phyloP scores from a whole-genome alignment of 2,329 filamentous ascomycete genomes.

The Aspergillus sclerotialis region DNA sequence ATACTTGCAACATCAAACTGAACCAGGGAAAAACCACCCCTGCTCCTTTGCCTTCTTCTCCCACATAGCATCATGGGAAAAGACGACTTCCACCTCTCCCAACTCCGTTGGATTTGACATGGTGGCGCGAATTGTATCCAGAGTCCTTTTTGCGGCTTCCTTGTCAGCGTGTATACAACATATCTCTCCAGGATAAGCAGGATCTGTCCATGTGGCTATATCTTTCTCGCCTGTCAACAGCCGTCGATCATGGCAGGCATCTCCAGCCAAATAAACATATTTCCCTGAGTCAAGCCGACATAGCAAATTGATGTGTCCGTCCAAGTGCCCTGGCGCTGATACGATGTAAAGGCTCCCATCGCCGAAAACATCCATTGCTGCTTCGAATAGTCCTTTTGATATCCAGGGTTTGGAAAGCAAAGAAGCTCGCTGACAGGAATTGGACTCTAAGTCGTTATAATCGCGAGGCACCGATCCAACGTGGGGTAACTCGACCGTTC shows the following conservation, averaged over 20 bases:
- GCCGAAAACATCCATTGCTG: slow-evolving; percentile 22
- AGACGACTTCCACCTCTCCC: slow-evolving; percentile 20
- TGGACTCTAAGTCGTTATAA: slow-evolving; percentile 1
- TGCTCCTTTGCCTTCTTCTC: slow-evolving; percentile 2
- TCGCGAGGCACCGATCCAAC: background rate
- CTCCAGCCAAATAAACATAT: slow-evolving; percentile 24
- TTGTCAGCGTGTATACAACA: slow-evolving; percentile 25
- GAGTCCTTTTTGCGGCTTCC: slow-evolving; percentile 14
- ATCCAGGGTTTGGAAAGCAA: slow-evolving; percentile 11
- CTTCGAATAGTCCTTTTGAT: slow-evolving; percentile 7
- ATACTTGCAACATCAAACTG: background rate
- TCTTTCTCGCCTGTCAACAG: slow-evolving; percentile 21
- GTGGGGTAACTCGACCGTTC: slow-evolving; percentile 16
- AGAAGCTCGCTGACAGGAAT: background rate
- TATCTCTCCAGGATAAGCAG: slow-evolving; percentile 12
- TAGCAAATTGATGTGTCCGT: slow-evolving; percentile 27
- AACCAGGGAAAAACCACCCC: background rate
- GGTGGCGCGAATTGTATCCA: slow-evolving; percentile 15
- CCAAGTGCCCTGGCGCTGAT: slow-evolving; percentile 24
- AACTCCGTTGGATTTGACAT: background rate
- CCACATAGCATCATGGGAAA: slow-evolving; percentile 27
- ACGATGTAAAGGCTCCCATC: slow-evolving; percentile 23
- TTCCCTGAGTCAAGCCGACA: slow-evolving; percentile 6
- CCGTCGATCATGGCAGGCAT: slow-evolving; percentile 25
- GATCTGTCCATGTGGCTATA: slow-evolving; percentile 22